Percentiles rank a stretch among this genome's conserved stretches.
These are phyloP conservation scores for Haplographium delicatum DNA, from an alignment of 495 filamentous ascomycete genomes.

Conservation along the genomic window DNA sequence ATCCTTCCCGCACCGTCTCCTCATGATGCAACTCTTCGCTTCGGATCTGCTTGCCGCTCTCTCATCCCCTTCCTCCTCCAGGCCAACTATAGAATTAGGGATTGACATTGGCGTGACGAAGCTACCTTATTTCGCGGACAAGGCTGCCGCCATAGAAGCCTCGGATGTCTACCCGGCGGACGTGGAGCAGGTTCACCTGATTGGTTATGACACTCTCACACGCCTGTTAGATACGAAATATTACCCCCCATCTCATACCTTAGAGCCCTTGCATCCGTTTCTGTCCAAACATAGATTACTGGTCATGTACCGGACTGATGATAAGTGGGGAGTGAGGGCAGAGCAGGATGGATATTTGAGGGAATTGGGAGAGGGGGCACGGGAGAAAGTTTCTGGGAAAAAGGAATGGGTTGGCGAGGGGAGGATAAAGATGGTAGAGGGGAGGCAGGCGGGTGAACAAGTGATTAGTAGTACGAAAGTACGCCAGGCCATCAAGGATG, in stretches of 20 bases:
- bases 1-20: conserved; percentile 71
- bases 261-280: conserved; percentile 58
- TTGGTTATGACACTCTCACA: conserved; percentile 82
- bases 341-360: conserved; percentile 58
- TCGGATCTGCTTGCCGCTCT: conserved; percentile 44
- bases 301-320: conserved; percentile 66
- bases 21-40: conserved; percentile 83
- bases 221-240: conserved; percentile 82
- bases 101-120: conserved; percentile 82
- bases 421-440: conserved; percentile 63
- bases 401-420: conserved; percentile 59
- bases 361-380: conserved; percentile 43
- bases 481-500: conserved; percentile 52
- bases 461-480: conserved; percentile 77
- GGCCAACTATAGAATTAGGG: conserved; percentile 21
- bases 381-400: conserved; percentile 51
- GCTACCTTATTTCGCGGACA: conserved; percentile 80
- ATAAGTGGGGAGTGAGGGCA: conserved; percentile 55
- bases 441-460: conserved; percentile 44
- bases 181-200: conserved; percentile 68
- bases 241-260: conserved; percentile 55
- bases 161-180: conserved; percentile 44
- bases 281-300: conserved; percentile 64
- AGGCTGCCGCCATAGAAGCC: conserved; percentile 61
- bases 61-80: conserved; percentile 5